Evolutionary conservation across 2,329 filamentous ascomycete genomes (phyloP), one percentile per base, ranked within the genome.

Genomic region (Dothistroma septosporum): DNA sequence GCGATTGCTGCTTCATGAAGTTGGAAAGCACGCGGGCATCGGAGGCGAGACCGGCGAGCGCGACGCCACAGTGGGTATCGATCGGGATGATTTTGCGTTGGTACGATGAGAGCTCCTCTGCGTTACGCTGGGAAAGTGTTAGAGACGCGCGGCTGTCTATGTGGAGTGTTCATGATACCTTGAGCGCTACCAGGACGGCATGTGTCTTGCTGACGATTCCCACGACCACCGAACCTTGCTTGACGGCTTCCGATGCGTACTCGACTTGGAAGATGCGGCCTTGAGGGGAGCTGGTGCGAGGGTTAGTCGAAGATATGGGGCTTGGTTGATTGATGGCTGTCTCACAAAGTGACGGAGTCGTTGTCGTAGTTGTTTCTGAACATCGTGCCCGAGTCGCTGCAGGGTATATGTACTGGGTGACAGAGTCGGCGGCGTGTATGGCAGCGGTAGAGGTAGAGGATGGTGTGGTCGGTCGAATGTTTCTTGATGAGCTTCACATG

Each of bases 341-440:
- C 88, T 80, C 84, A 96, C 92, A 97, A 99, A 80, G 94, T 99
- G 80, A 97, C 92, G 66, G 93, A 96, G 80, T 99, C 94, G 87
- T 99, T 99, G 83, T 99, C 94, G 85, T 99, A 99, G 81, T 97
- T 97, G 85, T 99, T 99, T 80, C 94, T 87, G 82, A 99, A 99
- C 94, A 99, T 87, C 84, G 68, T 64, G 62, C 24, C 53, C 50
- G 49, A 31, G 32, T 37, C 21, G 31, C n/a, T 14, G 21, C 44
- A 41, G 35, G 22, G 21, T 53, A 19, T 49, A 7, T 52, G 33
- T 47, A 28, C 11, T 35, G 21, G 16, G 53, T n/a, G 53, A 19
- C 56, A 22, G 33, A 4, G 47, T 55, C 9, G 37, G 55, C 32
- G 10, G 21, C 49, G 52, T 6, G 35, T 10, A 32, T 48, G 28